A percentile compares a stretch with the other conserved stretches of the same genome.
Evolutionary conservation across 202 grass and related monocot genomes (phyloP).

Genomic region (Schoenoplectus tabernaemontani): DNA sequence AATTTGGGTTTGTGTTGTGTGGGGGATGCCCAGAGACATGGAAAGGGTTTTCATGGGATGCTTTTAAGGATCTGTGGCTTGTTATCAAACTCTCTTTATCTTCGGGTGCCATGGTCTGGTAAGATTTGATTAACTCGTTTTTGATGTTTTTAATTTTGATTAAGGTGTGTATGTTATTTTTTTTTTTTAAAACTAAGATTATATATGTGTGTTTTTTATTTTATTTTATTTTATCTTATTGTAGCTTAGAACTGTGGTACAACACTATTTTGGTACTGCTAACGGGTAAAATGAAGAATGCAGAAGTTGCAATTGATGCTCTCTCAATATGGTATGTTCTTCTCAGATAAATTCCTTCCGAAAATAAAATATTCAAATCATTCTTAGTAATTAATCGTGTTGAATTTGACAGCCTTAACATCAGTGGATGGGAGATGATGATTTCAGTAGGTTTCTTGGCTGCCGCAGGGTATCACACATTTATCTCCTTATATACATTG

Average conservation of each 20-base stretch:
- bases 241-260: slow-evolving; percentile 68
- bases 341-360: not conserved
- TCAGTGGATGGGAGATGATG: slow-evolving; percentile 66
- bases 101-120: slow-evolving; percentile 71
- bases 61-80: slow-evolving; percentile 29
- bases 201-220: not conserved
- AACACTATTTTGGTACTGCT: slow-evolving; percentile 35
- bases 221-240: not conserved
- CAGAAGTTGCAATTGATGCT: slow-evolving; percentile 56
- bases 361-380: too few species aligned
- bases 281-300: slow-evolving; percentile 43
- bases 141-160: not conserved
- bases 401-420: slow-evolving; percentile 37
- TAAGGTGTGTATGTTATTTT: not conserved
- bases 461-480: slow-evolving; percentile 44
- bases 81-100: slow-evolving; percentile 58
- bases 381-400: too few species aligned
- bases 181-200: not conserved
- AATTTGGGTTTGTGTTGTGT: slow-evolving; percentile 38
- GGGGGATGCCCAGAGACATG: slow-evolving; percentile 47
- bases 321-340: slow-evolving; percentile 46
- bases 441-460: slow-evolving; percentile 82
- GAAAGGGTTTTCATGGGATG: slow-evolving; percentile 49
- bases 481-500: not conserved
- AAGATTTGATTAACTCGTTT: not conserved